phyloP scores from a whole-genome alignment of 257 asterid species.

The Solanum pinnatisectum region DNA sequence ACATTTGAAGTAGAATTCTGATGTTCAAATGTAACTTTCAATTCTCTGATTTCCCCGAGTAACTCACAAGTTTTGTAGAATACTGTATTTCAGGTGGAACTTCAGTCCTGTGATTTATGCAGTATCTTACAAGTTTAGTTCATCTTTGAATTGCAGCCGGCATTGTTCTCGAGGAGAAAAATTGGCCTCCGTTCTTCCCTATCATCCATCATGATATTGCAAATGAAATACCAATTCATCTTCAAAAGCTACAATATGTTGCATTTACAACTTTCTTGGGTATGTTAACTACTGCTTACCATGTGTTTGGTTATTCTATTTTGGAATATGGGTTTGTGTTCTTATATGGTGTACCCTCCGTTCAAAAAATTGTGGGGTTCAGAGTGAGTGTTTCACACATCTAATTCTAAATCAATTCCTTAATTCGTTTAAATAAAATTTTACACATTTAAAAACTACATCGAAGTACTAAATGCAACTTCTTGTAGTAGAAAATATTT shows the following conservation, averaged over 20 bases:
- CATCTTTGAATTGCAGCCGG: constrained; percentile 49
- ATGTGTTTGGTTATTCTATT: not conserved
- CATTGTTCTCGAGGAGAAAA: constrained; percentile 71
- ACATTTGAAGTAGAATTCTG: not conserved
- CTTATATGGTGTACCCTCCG: not conserved
- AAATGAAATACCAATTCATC: constrained; percentile 89
- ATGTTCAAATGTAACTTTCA: not conserved
- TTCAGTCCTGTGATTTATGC: not conserved
- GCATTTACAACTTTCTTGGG: constrained; percentile 91
- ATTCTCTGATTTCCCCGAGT: not conserved
- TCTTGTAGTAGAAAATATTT: not conserved
- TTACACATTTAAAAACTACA: not conserved
- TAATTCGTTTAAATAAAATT: not conserved
- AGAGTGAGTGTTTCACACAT: not conserved
- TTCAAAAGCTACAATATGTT: constrained; percentile 86
- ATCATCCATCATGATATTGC: constrained; percentile 89
- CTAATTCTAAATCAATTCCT: not conserved
- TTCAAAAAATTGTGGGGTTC: not conserved
- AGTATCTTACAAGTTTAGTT: not conserved
- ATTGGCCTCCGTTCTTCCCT: constrained; percentile 98
- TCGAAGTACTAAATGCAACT: not conserved
- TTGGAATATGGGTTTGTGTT: not conserved
- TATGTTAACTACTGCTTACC: constrained; percentile 22
- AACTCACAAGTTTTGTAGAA: not conserved
- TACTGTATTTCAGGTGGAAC: not conserved